Base-by-base conservation (phyloP, 176 grass and related monocot genomes). In the Pontederia crassipes region DNA sequence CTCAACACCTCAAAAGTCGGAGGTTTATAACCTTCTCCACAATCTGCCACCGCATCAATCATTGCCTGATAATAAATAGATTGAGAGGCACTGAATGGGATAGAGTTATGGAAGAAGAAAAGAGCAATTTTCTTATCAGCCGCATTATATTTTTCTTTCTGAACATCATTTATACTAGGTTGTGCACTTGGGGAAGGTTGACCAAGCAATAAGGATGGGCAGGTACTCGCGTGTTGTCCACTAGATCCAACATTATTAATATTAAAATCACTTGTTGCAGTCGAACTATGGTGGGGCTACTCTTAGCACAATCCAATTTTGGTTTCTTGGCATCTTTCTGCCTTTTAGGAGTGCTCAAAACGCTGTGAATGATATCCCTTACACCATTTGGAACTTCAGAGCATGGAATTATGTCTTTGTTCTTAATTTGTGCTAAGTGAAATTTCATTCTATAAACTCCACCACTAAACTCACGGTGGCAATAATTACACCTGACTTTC, bases 361-460 rank as follows among this genome's bases (percentile, higher is more conserved):
- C 52, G 57, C 56, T 72, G 46, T 35, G 45, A 29, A 72, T 72
- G 28, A 61, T 60, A 61, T 72, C 12, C 28, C 56, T 72, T 14
- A 72, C 69, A 40, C 60, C 69, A 50, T 72, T 55, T 40, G 69
- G 69, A 28, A 72, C 69, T 61, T 72, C 56, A 29, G 46, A 8
- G 28, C 69, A 72, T 17, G 69, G 69, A 14, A 72, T 57, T 60
- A 72, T 61, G 24, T 72, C 69, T 52, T 72, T 72, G 45, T 72
- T 72, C 47, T 72, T 72, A 10, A 72, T 72, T 57, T 72, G 69
- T 60, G 69, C 69, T 57, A 72, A 57, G 45, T 72, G 69, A 17
- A 72, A 72, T 46, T 72, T 72, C 69, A 72, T 72, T 17, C 69
- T 60, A 27, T 72, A 72, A 60, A 72, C 69, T 14, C 69, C 69